These are phyloP conservation scores for Epicoccum sorghinum DNA, from an alignment of 2,329 filamentous ascomycete species.

Conservation along the genomic window DNA sequence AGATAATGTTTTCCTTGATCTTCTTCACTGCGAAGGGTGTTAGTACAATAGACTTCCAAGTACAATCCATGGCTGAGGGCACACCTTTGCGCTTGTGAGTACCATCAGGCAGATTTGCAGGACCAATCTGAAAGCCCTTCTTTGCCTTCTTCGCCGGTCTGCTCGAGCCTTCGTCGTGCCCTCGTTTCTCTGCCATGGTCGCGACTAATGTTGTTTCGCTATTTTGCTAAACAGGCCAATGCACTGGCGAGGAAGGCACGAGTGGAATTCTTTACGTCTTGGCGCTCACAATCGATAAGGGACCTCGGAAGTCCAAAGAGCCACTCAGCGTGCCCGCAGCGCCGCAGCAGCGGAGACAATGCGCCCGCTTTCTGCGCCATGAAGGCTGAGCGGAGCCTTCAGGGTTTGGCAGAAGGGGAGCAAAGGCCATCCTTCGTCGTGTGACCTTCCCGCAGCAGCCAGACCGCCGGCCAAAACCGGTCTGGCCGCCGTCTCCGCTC, in stretches of 20 bases:
- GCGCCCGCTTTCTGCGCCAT: slow-evolving; percentile 15
- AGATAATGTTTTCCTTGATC: slow-evolving; percentile 87
- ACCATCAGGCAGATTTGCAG: slow-evolving; percentile 88
- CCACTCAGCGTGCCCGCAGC: not conserved
- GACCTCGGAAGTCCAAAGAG: not conserved
- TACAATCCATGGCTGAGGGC: not conserved
- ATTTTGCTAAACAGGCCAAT: not conserved
- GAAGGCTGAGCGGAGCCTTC: slow-evolving; percentile 9
- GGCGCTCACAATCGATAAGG: slow-evolving; percentile 19
- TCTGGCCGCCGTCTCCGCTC: slow-evolving; percentile 16
- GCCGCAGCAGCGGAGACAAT: slow-evolving; percentile 9
- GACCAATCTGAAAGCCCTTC: slow-evolving; percentile 84
- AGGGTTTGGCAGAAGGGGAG: not conserved
- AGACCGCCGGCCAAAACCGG: slow-evolving; percentile 23
- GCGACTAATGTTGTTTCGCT: not conserved
- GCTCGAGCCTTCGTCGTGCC: slow-evolving; percentile 54
- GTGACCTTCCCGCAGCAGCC: slow-evolving; percentile 28
- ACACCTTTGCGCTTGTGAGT: slow-evolving; percentile 80
- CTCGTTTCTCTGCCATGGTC: slow-evolving; percentile 65
- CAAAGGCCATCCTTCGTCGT: slow-evolving; percentile 25
- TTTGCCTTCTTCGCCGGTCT: slow-evolving; percentile 54
- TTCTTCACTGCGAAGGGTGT: slow-evolving; percentile 68
- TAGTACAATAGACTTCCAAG: not conserved
- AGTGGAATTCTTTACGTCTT: slow-evolving; percentile 28
- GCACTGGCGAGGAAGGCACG: slow-evolving; percentile 10